Conservation (phyloP, 2,329 filamentous ascomycete species). For the Xylogone sp. region DNA sequence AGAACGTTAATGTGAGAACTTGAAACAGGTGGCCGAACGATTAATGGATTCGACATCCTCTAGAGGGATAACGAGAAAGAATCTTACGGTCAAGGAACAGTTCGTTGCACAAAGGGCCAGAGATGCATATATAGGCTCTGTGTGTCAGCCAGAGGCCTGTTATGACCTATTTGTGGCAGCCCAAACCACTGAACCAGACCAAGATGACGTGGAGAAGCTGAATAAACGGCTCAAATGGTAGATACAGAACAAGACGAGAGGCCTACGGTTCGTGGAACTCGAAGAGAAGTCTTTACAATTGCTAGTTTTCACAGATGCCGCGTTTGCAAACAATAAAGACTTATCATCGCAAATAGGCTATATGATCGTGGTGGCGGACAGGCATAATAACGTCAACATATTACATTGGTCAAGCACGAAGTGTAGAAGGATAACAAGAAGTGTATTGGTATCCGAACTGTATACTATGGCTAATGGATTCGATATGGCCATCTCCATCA, state of each 20-base stretch:
- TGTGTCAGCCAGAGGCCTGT: conserved; percentile 4
- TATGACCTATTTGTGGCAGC: conserved; percentile 6
- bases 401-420: conserved; percentile 1
- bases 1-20: neutral
- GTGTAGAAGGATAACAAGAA: conserved; percentile 1
- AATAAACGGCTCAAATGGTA: conserved; percentile 4
- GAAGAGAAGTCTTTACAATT: conserved; percentile 3
- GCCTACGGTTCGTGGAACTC: conserved; percentile 4
- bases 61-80: neutral
- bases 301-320: conserved; percentile 5
- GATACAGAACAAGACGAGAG: conserved; percentile 2
- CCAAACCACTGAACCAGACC: neutral
- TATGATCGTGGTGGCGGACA: conserved; percentile 3
- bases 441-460: conserved; percentile 1
- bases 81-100: neutral
- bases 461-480: neutral
- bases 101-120: conserved; percentile 4
- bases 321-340: conserved; percentile 7
- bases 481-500: neutral
- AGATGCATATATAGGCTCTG: conserved; percentile 7
- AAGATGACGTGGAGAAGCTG: conserved; percentile 3
- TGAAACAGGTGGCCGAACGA: neutral
- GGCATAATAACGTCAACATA: neutral
- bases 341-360: conserved; percentile 3
- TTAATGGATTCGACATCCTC: neutral